Evolutionary conservation across 495 filamentous ascomycete genomes (phyloP), one percentile per base, ranked within the genome.

Genomic region (Penicillium soppii): DNA sequence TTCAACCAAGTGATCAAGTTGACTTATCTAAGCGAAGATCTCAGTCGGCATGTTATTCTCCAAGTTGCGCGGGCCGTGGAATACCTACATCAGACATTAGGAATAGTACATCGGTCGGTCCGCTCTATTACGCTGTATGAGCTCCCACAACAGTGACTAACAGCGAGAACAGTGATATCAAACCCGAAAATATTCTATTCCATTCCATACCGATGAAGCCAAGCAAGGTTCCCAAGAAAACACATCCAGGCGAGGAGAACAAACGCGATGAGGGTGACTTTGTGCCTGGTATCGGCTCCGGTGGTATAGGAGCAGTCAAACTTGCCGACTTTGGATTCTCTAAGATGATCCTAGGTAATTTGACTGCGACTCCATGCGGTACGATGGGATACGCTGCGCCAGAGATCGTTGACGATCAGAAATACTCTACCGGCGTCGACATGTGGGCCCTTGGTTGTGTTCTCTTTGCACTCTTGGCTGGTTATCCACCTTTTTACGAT

Each of bases 391-490:
- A 95, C 67, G 94, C 91, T 17, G 91, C 91, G 21, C 91, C 91
- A 6, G 91, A 96, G 68, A 92, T 96, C 40, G 88, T 94, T 52
- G 94, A 92, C 65, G 89, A 96, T 67, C 90, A 96, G 61, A 82
- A 89, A 23, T 96, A 96, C 59, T 94, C 90, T 4, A 96, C 94
- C 72, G 89, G 87, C 44, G 91, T 96, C 29, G 91, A 96, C 55
- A 96, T 96, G 91, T 96, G 91, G 91, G 91, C 91, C 17, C 63
- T 96, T 7, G 91, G 91, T 10, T 96, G 91, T 67, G 90, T 96
- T 3, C 77, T 96, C 7, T 96, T 95, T 69, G 95, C 91, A 4
- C 72, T 96, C 12, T 80, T 96, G 15, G 94, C 90, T 56, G 91
- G 91, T 16, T 96, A 94, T 71, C 91, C 91, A 5, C 91, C 91